These are phyloP conservation scores for Phoma sp. DNA, from an alignment of 2,329 filamentous ascomycete genomes.

Conservation along the genomic window DNA sequence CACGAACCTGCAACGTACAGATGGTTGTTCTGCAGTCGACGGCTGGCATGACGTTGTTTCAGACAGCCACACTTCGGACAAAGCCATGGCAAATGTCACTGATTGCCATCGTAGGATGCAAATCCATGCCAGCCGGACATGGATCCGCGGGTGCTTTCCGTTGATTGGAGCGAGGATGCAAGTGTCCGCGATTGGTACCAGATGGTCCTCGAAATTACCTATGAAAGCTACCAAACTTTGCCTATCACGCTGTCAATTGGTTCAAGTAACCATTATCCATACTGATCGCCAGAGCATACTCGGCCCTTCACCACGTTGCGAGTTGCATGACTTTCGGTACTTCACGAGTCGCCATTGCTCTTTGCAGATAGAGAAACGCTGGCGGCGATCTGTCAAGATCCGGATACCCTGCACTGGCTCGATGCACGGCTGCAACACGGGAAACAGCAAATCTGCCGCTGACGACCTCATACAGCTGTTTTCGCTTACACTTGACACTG, in stretches of 20 bases:
- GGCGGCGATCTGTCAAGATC: constrained; percentile 15
- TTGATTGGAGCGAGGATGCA: constrained; percentile 11
- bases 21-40: constrained; percentile 1
- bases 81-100: background rate
- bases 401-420: constrained; percentile 4
- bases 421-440: constrained; percentile 10
- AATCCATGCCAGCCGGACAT: constrained; percentile 7
- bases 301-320: constrained; percentile 9
- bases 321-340: background rate
- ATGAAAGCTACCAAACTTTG: constrained; percentile 11
- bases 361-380: background rate
- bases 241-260: background rate
- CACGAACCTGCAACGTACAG: background rate
- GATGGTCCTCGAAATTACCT: background rate
- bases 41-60: constrained; percentile 31
- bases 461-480: constrained; percentile 14
- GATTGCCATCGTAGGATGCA: constrained; percentile 13
- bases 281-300: background rate
- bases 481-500: constrained; percentile 17
- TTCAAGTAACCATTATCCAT: background rate
- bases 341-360: constrained; percentile 1
- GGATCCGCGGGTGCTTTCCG: background rate
- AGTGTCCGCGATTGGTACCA: constrained; percentile 1
- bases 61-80: constrained; percentile 34
- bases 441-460: constrained; percentile 15